Percentiles rank a stretch among this genome's conserved stretches.
Conservation (phyloP, 257 asterid genomes). For the Lycium barbarum region DNA sequence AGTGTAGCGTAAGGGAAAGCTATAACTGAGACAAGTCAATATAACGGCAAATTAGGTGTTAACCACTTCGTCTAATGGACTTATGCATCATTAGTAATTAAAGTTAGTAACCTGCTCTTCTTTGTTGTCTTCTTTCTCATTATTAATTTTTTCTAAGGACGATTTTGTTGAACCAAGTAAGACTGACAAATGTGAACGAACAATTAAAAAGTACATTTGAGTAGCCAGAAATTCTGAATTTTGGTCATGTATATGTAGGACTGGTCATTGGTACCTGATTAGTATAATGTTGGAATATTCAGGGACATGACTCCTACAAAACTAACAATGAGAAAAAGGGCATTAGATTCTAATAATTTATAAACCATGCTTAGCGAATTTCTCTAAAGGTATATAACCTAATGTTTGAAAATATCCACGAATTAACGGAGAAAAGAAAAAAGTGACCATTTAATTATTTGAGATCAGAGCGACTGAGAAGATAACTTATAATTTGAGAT, state of each 20-base stretch:
- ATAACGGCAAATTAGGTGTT: conserved; percentile 27
- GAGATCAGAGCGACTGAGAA: background rate
- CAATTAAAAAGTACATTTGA: background rate
- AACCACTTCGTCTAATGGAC: conserved; percentile 16
- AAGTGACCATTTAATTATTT: background rate
- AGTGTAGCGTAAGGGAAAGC: conserved; percentile 22
- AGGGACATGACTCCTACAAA: conserved; percentile 27
- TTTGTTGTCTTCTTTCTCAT: background rate
- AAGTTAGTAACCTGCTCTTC: conserved; percentile 6
- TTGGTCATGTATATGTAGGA: background rate
- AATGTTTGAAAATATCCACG: background rate
- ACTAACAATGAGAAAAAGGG: background rate
- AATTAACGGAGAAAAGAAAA: background rate
- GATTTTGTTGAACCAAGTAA: background rate
- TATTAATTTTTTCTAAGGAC: background rate
- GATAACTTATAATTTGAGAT: background rate
- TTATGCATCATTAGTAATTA: background rate
- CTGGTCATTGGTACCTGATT: background rate
- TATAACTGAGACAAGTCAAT: conserved; percentile 27
- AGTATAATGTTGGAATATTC: conserved; percentile 17
- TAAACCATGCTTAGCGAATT: background rate
- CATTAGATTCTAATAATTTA: background rate
- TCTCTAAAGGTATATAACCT: background rate
- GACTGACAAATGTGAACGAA: background rate
- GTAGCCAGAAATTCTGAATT: conserved; percentile 17